Evolutionary conservation across 768 basidiomycete species (phyloP).

Genomic region (Boletus sp.): DNA sequence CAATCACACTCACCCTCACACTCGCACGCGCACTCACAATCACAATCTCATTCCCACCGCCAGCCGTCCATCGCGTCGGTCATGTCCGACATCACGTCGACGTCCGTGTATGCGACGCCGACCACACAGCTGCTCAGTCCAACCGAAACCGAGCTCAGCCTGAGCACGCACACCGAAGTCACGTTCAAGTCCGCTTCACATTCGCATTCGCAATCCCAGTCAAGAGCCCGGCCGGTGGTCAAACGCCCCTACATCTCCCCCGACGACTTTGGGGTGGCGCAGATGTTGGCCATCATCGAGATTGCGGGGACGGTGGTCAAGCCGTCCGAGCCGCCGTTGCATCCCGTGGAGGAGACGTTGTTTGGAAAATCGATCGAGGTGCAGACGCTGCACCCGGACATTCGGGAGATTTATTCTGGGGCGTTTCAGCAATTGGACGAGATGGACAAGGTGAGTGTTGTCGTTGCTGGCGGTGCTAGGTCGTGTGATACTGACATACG

Average conservation of each 20-base stretch:
- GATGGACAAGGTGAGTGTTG: slow-evolving; percentile 64
- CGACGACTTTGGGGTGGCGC: slow-evolving; percentile 82
- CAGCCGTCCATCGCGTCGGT: slow-evolving; percentile 77
- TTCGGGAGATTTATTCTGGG: slow-evolving; percentile 67
- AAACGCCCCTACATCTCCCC: slow-evolving; percentile 55
- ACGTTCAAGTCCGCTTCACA: slow-evolving; percentile 26
- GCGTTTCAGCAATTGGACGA: slow-evolving; percentile 75
- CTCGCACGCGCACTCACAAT: slow-evolving; percentile 1
- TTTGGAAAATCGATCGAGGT: slow-evolving; percentile 67
- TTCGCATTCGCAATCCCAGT: neutral
- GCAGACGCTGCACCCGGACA: slow-evolving; percentile 64
- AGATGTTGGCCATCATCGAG: slow-evolving; percentile 89
- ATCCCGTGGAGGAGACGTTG: slow-evolving; percentile 70
- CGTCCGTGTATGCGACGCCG: slow-evolving; percentile 49
- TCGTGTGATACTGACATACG: neutral
- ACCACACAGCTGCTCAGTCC: slow-evolving; percentile 31
- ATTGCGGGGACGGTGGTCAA: slow-evolving; percentile 46
- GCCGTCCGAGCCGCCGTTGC: slow-evolving; percentile 38
- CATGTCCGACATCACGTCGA: slow-evolving; percentile 52
- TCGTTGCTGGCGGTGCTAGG: no score
- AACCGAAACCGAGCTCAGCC: slow-evolving; percentile 10
- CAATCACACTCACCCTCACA: slow-evolving; percentile 31
- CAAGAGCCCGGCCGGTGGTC: slow-evolving; percentile 13
- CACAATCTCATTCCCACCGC: slow-evolving; percentile 36
- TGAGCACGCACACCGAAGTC: slow-evolving; percentile 3